phyloP scores from a whole-genome alignment of 2,329 filamentous ascomycete species.

The Nemania sp. region DNA sequence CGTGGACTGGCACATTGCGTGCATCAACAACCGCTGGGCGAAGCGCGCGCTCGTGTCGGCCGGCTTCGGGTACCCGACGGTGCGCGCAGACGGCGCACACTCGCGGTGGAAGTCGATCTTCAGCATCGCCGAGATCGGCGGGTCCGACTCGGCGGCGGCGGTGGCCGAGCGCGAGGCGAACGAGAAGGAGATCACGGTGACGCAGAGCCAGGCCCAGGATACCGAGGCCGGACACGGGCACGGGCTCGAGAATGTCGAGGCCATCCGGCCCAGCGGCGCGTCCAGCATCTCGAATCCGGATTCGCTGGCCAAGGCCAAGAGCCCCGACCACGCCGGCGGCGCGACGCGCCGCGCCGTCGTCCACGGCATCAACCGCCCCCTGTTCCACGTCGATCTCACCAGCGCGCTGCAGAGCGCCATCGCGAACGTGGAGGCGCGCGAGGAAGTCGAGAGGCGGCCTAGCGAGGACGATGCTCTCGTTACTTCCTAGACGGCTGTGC shows the following conservation, averaged over 20 bases:
- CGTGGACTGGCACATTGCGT: conserved; percentile 96
- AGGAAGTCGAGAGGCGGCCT: conserved; percentile 40
- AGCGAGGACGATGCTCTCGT: conserved; percentile 29
- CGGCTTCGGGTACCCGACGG: conserved; percentile 83
- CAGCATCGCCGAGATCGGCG: conserved; percentile 84
- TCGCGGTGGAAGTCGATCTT: conserved; percentile 93
- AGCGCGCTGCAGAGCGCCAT: conserved; percentile 87
- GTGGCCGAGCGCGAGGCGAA: conserved; percentile 67
- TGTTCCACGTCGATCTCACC: conserved; percentile 93
- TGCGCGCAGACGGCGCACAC: conserved; percentile 53
- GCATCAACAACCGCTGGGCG: conserved; percentile 91
- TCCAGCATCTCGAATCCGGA: conserved; percentile 32
- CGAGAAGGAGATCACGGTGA: conserved; percentile 46
- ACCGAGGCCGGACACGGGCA: conserved; percentile 31
- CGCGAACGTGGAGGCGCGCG: conserved; percentile 69
- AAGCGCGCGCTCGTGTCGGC: conserved; percentile 85
- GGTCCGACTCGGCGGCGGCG: conserved; percentile 68
- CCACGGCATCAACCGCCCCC: conserved; percentile 82
- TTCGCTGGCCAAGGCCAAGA: conserved; percentile 27
- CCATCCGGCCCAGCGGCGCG: conserved; percentile 31
- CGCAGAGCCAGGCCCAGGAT: conserved; percentile 16
- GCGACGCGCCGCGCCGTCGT: conserved; percentile 66
- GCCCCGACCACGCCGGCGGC: conserved; percentile 42
- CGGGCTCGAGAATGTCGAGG: too few relatives aligned
- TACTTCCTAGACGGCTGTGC: not conserved